phyloP scores from a whole-genome alignment of 169 alveolate species.

The Babesia gibsoni region DNA sequence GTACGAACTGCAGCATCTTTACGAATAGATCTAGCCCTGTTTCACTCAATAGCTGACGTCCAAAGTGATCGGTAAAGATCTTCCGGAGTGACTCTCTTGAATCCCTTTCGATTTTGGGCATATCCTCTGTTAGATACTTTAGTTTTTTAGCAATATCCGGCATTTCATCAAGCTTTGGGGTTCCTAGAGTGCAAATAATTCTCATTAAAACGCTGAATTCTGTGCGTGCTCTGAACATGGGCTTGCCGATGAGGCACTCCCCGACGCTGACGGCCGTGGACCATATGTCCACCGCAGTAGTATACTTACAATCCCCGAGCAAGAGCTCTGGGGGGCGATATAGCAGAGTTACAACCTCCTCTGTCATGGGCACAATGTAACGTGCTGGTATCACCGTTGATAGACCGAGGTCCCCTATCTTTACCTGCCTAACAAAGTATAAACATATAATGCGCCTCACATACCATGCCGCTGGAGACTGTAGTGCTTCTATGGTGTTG shows the following conservation, averaged over 20 bases:
- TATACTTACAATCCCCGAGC: constrained; percentile 64
- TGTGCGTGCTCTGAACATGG: constrained; percentile 86
- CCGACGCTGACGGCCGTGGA: constrained; percentile 77
- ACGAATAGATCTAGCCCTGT: constrained; percentile 81
- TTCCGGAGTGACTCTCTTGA: constrained; percentile 54
- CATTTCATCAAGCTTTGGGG: constrained; percentile 77
- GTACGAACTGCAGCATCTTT: constrained; percentile 76
- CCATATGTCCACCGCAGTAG: constrained; percentile 76
- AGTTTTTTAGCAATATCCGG: constrained; percentile 36
- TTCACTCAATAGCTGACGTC: constrained; percentile 70
- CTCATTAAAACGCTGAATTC: constrained; percentile 79
- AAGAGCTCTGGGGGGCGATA: constrained; percentile 78
- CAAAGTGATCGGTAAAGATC: constrained; percentile 75
- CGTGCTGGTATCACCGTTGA: constrained; percentile 69
- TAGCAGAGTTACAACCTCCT: constrained; percentile 75
- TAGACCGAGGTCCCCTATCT: constrained; percentile 74
- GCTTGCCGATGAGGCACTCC: constrained; percentile 83
- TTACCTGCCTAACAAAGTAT: constrained; percentile 54
- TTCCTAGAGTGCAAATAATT: constrained; percentile 77
- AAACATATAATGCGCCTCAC: neutral
- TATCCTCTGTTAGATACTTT: constrained; percentile 47
- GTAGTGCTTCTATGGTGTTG: constrained; percentile 18
- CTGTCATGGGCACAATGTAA: constrained; percentile 68
- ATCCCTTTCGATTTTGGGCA: constrained; percentile 69
- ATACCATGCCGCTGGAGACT: constrained; percentile 54